phyloP scores from a whole-genome alignment of 2,329 filamentous ascomycete species.

The Cladophialophora psammophila region DNA sequence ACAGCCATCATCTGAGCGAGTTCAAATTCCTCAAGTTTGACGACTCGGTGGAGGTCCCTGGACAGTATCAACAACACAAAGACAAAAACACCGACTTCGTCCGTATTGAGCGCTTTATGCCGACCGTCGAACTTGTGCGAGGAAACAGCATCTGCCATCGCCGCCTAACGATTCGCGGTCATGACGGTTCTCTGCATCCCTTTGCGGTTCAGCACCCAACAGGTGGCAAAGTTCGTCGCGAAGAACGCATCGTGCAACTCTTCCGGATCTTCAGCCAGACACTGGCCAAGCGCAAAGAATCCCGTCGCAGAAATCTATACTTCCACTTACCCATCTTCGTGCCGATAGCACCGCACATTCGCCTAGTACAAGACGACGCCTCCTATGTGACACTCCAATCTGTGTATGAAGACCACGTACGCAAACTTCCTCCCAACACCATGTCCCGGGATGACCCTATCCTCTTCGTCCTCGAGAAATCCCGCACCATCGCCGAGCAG shows the following conservation, averaged over 20 bases:
- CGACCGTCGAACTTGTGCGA: constrained; percentile 90
- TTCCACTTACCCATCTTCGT: constrained; percentile 97
- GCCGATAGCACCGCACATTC: constrained; percentile 90
- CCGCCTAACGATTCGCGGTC: constrained; percentile 91
- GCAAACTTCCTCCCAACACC: constrained; percentile 61
- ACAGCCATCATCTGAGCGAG: constrained; percentile 90
- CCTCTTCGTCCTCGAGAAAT: constrained; percentile 93
- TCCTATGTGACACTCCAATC: constrained; percentile 94
- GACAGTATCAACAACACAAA: constrained; percentile 95
- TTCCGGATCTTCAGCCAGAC: constrained; percentile 98
- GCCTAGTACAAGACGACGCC: constrained; percentile 93
- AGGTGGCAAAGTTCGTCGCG: constrained; percentile 86
- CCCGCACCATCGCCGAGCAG: constrained; percentile 78
- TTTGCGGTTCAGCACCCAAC: constrained; percentile 98
- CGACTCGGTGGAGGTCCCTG: constrained; percentile 89
- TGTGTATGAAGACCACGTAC: constrained; percentile 95
- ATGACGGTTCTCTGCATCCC: constrained; percentile 95
- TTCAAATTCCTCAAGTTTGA: constrained; percentile 98
- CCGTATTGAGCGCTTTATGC: constrained; percentile 94
- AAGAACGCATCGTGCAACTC: constrained; percentile 93
- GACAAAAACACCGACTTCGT: constrained; percentile 99
- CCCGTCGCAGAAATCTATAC: constrained; percentile 87
- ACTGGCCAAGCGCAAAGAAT: constrained; percentile 91
- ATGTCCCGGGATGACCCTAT: constrained; percentile 95
- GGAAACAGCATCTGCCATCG: constrained; percentile 91